These are phyloP conservation scores for Arthrobotrys megalospora DNA, from an alignment of 2,329 filamentous ascomycete species.

Conservation along the genomic window DNA sequence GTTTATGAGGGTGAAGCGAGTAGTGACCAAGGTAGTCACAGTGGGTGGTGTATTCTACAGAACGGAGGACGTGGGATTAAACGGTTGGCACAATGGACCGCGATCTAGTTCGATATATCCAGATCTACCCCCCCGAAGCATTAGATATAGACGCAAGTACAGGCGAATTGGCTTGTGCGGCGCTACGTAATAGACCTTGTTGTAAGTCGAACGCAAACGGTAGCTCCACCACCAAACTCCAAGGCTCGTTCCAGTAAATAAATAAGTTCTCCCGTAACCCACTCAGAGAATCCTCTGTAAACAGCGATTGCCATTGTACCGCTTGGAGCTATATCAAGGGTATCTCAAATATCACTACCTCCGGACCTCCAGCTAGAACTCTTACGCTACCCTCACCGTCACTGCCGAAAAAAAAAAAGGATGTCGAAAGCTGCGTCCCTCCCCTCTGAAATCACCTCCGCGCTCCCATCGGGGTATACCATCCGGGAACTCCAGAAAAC, in stretches of 20 bases:
- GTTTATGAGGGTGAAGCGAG: not conserved
- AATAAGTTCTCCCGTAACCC: not conserved
- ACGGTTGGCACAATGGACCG: conserved; percentile 39
- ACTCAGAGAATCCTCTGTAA: not conserved
- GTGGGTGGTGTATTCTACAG: conserved; percentile 42
- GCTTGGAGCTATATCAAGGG: not conserved
- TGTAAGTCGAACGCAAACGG: conserved; percentile 26
- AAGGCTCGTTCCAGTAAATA: not conserved
- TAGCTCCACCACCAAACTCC: not conserved
- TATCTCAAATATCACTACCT: not conserved
- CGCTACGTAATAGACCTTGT: conserved; percentile 5
- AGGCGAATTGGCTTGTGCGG: not conserved
- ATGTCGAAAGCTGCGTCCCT: conserved; percentile 39
- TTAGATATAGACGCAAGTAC: not conserved
- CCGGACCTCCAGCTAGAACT: not conserved
- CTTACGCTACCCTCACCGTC: not conserved
- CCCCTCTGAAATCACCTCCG: conserved; percentile 77
- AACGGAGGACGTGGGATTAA: conserved; percentile 10
- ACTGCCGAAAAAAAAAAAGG: not conserved
- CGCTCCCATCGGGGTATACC: conserved; percentile 84
- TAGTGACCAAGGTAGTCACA: not conserved
- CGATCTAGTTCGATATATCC: conserved; percentile 11
- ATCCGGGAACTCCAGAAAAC: conserved; percentile 83
- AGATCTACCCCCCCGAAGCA: too few relatives aligned
- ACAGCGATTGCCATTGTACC: not conserved